Percentiles rank a stretch among this genome's conserved stretches.
Evolutionary conservation across 2,329 filamentous ascomycete species (phyloP).

Genomic region (Ascosphaera apis): DNA sequence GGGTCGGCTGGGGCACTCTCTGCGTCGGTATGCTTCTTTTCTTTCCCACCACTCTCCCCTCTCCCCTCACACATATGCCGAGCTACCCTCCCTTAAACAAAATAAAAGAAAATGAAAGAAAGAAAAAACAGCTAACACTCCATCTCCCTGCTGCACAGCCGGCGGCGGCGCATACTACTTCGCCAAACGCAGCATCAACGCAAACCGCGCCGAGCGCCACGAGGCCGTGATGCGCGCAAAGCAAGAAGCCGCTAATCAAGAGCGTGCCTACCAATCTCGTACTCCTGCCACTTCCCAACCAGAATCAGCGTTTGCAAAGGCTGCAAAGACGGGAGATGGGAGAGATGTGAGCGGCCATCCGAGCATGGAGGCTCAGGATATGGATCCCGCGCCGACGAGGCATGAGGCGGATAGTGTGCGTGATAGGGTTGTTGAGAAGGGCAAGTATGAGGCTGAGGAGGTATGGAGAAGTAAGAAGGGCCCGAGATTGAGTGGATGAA

Average conservation of each 20-base stretch:
- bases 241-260: conserved; percentile 5
- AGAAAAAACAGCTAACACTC: no score
- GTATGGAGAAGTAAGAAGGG: conserved; percentile 63
- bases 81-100: background rate
- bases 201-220: conserved; percentile 52
- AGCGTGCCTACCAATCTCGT: conserved; percentile 1
- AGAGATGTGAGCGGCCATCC: conserved; percentile 37
- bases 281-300: conserved; percentile 9
- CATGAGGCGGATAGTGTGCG: conserved; percentile 53
- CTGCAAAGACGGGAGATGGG: conserved; percentile 10
- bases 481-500: conserved; percentile 67
- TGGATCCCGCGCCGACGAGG: conserved; percentile 67
- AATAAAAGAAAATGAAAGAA: background rate
- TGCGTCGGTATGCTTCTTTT: conserved; percentile 50
- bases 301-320: conserved; percentile 13
- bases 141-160: conserved; percentile 26
- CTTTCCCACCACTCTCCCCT: no score
- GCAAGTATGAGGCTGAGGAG: conserved; percentile 65
- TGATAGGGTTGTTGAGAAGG: conserved; percentile 48
- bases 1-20: conserved; percentile 79
- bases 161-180: conserved; percentile 89
- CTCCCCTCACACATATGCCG: no score
- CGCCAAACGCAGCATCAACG: conserved; percentile 84
- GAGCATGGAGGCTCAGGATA: conserved; percentile 46
- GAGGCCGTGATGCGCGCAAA: conserved; percentile 28